A percentile compares a stretch with the other conserved stretches of the same genome.
These are phyloP conservation scores for Alternaria atra DNA, from an alignment of 2,329 filamentous ascomycete species.

Conservation along the genomic window DNA sequence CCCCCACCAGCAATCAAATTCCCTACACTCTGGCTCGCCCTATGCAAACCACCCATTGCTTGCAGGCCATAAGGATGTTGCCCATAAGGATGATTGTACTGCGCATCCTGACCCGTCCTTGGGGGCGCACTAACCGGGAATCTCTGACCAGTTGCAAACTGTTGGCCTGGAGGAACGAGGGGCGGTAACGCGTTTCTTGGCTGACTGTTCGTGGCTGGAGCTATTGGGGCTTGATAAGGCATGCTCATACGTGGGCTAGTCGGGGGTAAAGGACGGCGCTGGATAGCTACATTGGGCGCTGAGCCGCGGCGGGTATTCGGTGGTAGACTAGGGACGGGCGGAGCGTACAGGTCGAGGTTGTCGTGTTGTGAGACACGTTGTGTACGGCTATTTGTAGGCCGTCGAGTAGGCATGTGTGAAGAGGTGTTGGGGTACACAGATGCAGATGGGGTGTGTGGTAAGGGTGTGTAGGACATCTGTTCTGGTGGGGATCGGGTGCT, in stretches of 20 bases:
- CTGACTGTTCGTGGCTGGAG: background rate
- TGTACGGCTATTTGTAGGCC: slow-evolving; percentile 22
- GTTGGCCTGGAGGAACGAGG: slow-evolving; percentile 18
- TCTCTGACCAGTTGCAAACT: slow-evolving; percentile 1
- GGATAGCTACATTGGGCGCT: slow-evolving; percentile 27
- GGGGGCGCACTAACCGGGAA: slow-evolving; percentile 33
- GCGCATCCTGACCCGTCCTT: slow-evolving; percentile 9
- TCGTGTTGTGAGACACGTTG: slow-evolving; percentile 31
- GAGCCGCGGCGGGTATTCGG: slow-evolving; percentile 35
- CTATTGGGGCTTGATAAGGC: slow-evolving; percentile 2
- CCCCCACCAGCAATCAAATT: background rate
- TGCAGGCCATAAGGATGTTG: background rate
- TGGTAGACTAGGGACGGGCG: slow-evolving; percentile 29
- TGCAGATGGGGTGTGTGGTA: slow-evolving; percentile 15
- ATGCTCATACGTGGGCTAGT: slow-evolving; percentile 20
- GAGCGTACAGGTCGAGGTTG: slow-evolving; percentile 32
- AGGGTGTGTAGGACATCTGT: slow-evolving; percentile 18
- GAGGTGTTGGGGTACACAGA: slow-evolving; percentile 9
- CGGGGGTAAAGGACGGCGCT: slow-evolving; percentile 20
- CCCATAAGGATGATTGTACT: background rate
- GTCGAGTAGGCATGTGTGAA: slow-evolving; percentile 16
- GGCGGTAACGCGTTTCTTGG: slow-evolving; percentile 22
- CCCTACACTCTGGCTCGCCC: background rate
- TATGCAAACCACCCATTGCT: background rate
- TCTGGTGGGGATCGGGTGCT: slow-evolving; percentile 24